Percentiles rank a stretch among this genome's conserved stretches.
Evolutionary conservation across 768 basidiomycete species (phyloP).

Genomic region (Tulasnella sp.): DNA sequence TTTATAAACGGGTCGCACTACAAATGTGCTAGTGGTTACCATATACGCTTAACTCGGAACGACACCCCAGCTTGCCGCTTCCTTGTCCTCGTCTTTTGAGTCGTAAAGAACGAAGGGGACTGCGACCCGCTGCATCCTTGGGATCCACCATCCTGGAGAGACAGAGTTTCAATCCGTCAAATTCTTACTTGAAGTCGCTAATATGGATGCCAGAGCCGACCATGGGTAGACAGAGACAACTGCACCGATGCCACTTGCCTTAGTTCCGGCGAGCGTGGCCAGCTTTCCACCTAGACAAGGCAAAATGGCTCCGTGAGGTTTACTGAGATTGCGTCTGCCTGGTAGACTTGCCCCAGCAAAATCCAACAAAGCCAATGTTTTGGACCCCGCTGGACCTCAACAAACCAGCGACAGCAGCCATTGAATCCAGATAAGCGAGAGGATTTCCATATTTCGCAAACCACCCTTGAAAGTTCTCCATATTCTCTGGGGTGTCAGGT

Average conservation of each 20-base stretch:
- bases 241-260: constrained; percentile 35
- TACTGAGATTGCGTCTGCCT: not conserved
- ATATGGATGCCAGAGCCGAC: constrained; percentile 32
- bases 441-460: not conserved
- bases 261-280: constrained; percentile 28
- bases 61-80: constrained; percentile 37
- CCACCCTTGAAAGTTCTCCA: not conserved
- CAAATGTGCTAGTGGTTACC: no score
- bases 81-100: constrained; percentile 49
- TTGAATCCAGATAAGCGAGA: constrained; percentile 24
- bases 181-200: not conserved
- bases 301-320: constrained; percentile 26
- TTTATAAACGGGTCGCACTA: constrained; percentile 11
- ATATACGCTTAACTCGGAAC: not conserved
- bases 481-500: not conserved
- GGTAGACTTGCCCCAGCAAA: constrained; percentile 46
- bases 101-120: constrained; percentile 51
- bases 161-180: constrained; percentile 28
- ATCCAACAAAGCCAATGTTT: constrained; percentile 39
- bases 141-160: constrained; percentile 39
- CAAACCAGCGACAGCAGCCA: constrained; percentile 36
- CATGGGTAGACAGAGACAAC: constrained; percentile 51
- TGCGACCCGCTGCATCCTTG: constrained; percentile 41
- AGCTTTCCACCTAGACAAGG: constrained; percentile 38
- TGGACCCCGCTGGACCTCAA: constrained; percentile 40